Percentiles rank a stretch among this genome's conserved stretches.
phyloP scores from a whole-genome alignment of 2,329 filamentous ascomycete genomes.

The Diaporthe citriasiana region DNA sequence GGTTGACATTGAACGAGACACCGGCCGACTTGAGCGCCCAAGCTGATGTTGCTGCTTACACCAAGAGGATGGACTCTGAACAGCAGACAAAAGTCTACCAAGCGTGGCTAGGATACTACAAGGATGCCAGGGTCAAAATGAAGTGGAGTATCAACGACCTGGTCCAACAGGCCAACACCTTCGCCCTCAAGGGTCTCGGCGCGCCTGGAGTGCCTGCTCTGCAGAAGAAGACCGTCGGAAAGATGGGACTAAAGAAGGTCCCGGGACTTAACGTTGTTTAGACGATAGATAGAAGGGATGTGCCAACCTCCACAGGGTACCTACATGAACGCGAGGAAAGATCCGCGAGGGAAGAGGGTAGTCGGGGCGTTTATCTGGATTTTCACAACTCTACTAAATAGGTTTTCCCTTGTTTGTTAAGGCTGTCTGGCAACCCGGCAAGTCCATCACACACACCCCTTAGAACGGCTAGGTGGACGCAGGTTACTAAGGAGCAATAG shows the following conservation, averaged over 20 bases:
- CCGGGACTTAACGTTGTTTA: constrained; percentile 63
- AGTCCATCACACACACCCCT: not conserved
- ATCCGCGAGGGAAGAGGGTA: not conserved
- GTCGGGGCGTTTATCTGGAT: not conserved
- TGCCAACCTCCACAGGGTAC: not conserved
- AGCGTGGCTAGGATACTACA: constrained; percentile 71
- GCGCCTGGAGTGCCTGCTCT: constrained; percentile 62
- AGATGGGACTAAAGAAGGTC: constrained; percentile 70
- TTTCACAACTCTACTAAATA: not conserved
- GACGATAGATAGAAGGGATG: constrained; percentile 48
- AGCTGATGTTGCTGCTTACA: constrained; percentile 55
- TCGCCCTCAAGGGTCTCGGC: constrained; percentile 62
- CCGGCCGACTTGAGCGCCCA: constrained; percentile 60
- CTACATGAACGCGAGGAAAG: not conserved
- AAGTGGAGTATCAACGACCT: constrained; percentile 60
- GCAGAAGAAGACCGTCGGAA: constrained; percentile 62
- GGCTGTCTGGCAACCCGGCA: not conserved
- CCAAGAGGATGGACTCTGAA: constrained; percentile 58
- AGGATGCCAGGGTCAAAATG: constrained; percentile 62
- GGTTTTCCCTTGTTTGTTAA: constrained; percentile 17
- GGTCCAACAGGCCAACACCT: constrained; percentile 66
- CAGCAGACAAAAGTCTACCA: constrained; percentile 66
- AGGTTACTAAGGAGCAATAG: constrained; percentile 12
- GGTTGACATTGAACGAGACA: constrained; percentile 66
- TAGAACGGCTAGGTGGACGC: constrained; percentile 4